phyloP scores from a whole-genome alignment of 768 basidiomycete genomes.

The Podaxis sp. region DNA sequence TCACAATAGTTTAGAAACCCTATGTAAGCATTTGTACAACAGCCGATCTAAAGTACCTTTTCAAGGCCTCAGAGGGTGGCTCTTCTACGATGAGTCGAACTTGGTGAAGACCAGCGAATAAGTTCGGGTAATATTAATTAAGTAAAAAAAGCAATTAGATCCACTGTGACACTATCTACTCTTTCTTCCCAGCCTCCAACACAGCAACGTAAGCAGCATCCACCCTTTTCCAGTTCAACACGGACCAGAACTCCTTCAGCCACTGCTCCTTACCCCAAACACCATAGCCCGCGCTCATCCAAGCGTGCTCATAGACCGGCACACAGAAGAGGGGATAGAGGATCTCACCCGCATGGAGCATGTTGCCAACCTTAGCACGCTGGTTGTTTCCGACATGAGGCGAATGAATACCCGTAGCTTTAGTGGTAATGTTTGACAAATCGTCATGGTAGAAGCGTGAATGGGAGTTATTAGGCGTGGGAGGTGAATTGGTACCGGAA shows the following conservation, averaged over 20 bases:
- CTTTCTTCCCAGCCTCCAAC: background rate
- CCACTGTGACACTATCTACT: slow-evolving; percentile 8
- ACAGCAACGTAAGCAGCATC: slow-evolving; percentile 31
- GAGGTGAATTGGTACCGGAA: slow-evolving; percentile 25
- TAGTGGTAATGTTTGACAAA: slow-evolving; percentile 14
- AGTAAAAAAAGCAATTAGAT: slow-evolving; percentile 2
- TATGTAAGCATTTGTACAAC: slow-evolving; percentile 10
- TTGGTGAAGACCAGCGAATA: background rate
- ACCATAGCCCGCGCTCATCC: slow-evolving; percentile 82
- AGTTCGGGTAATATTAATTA: background rate
- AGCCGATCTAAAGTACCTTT: background rate
- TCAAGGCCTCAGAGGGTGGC: background rate
- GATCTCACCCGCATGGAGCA: slow-evolving; percentile 45
- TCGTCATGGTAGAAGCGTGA: slow-evolving; percentile 26
- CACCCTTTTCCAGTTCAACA: slow-evolving; percentile 75
- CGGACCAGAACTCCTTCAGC: slow-evolving; percentile 80
- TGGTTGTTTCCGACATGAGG: slow-evolving; percentile 13
- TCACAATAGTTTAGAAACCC: slow-evolving; percentile 17
- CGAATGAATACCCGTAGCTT: background rate
- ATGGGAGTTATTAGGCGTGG: slow-evolving; percentile 27
- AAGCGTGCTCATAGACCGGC: slow-evolving; percentile 82
- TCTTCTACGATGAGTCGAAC: background rate
- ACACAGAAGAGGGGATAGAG: slow-evolving; percentile 79
- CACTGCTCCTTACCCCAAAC: slow-evolving; percentile 92
- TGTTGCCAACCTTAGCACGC: slow-evolving; percentile 22